Base-by-base conservation (phyloP, 2,329 filamentous ascomycete genomes). In the Nigrospora osmanthi region DNA sequence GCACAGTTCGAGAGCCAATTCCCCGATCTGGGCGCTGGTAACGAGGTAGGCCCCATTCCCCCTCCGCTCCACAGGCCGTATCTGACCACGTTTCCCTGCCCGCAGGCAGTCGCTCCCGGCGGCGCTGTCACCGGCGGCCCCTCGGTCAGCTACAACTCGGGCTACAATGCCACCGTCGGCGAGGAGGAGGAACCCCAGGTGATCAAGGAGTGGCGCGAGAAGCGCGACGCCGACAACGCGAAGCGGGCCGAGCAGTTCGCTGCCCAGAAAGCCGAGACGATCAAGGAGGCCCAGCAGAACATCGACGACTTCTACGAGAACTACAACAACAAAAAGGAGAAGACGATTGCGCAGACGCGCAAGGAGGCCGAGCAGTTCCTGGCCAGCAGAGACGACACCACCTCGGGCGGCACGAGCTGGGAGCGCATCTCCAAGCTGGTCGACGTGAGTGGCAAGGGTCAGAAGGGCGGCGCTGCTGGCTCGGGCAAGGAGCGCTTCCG, bases 301-400 rank as follows among this genome's bases (percentile, higher is more conserved):
- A 95, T 98, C 52, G 93, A 98, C 64, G 93, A 96, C 65, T 98
- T 97, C 71, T 98, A 98, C 75, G 90, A 96, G 62, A 96, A 95
- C 69, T 98, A 98, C 75, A 97, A 97, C 73, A 83, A 85, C 67
- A 95, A 96, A 73, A 91, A 93, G 66, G 93, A 98, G 65, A 97
- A 97, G 78, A 81, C 80, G 48, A 85, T 96, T 54, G 76, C 85
- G 17, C 88, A 95, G 72, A 93, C 91, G 46, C 81, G 85, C 58
- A 85, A 87, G 65, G 93, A 98, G 57, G 93, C 91, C 7, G 91
- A 97, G 60, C 83, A 95, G 61, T 98, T 97, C 67, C 71, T 97
- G 39, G 83, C 80, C 44, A 89, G 75, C 65, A 81, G 90, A 49
- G 91, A 98, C 64, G 90, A 97, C 64, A 96, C 90, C 35, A 87